Base-by-base conservation (phyloP, 371 early-diverging fungal species). In the Mucor mucedo region DNA sequence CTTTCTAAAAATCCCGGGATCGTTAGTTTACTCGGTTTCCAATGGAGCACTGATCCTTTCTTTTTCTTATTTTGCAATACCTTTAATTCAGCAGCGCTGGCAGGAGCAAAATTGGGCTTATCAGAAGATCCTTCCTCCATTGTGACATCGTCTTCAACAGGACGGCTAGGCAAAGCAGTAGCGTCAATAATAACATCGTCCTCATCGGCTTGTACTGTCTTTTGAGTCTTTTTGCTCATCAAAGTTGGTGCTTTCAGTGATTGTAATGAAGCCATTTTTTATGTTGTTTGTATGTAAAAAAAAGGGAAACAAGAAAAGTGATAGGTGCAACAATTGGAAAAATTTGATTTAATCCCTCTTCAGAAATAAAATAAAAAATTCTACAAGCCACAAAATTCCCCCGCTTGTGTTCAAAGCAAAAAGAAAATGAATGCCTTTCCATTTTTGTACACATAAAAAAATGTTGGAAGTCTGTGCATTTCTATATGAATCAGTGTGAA, bases 181-280 rank as follows among this genome's bases (percentile, higher is more conserved):
- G 90, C 75, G 39, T 85, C 85, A 56, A 88, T 88, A 55, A 89
- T 54, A 16, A 89, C 82, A 70, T 89, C 88, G 21, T 86, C 84
- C 48, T 83, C 87, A 21, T 76, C 79, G 49, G 77, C 71, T 59
- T 73, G 78, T 13, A 70, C 47, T 55, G 63, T 52, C 41, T 74
- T 74, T 68, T 71, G 66, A 47, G 79, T 71, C 66, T 82, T 73
- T 68, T 83, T 83, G 60, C 80, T 75, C 44, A 83, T 74, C 29
- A 84, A 70, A 38, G 78, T 77, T 13, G 87, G 84, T 63, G 84
- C 87, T 63, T 83, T 84, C 70, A 81, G 79, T 32, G 83, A 73
- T 55, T 78, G 76, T 42, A 86, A 63, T 14, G 83, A 78, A 47
- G 83, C 75, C 84, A 84, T 86, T 40, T 44, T 61, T 35, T 8